phyloP scores from a whole-genome alignment of 2,329 filamentous ascomycete genomes.

The Aspergillus neoniger region DNA sequence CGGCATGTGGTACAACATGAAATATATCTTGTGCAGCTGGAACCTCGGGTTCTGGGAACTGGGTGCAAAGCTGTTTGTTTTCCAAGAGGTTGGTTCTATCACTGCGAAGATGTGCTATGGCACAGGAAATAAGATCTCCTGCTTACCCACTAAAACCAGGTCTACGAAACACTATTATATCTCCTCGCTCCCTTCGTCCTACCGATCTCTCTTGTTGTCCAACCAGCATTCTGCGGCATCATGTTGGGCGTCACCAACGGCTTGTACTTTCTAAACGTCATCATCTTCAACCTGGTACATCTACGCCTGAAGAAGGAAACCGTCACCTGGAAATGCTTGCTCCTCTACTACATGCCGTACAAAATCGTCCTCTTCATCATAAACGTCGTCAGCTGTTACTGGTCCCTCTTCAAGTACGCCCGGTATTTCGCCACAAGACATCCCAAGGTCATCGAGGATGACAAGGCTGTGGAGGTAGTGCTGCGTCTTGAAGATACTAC shows the following conservation, averaged over 20 bases:
- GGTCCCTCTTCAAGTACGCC: slow-evolving; percentile 49
- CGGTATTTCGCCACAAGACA: slow-evolving; percentile 52
- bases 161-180: slow-evolving; percentile 52
- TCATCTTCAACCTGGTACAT: slow-evolving; percentile 55
- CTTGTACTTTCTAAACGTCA: slow-evolving; percentile 48
- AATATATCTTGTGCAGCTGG: slow-evolving; percentile 52
- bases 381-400: slow-evolving; percentile 48
- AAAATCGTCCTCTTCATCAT: slow-evolving; percentile 49
- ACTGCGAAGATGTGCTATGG: neutral
- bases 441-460: slow-evolving; percentile 52
- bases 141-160: slow-evolving; percentile 27
- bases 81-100: slow-evolving; percentile 43
- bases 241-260: slow-evolving; percentile 40
- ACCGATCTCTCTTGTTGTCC: slow-evolving; percentile 48
- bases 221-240: slow-evolving; percentile 44
- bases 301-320: slow-evolving; percentile 49
- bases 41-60: slow-evolving; percentile 53
- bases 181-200: slow-evolving; percentile 50
- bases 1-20: slow-evolving; percentile 51
- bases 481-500: slow-evolving; percentile 24
- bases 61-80: slow-evolving; percentile 53
- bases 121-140: neutral
- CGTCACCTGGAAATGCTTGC: slow-evolving; percentile 40
- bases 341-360: slow-evolving; percentile 49
- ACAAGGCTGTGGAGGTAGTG: slow-evolving; percentile 42